Evolutionary conservation across 2,329 filamentous ascomycete species (phyloP), one percentile per base, ranked within the genome.

Genomic region (Cucurbitaria berberidis): DNA sequence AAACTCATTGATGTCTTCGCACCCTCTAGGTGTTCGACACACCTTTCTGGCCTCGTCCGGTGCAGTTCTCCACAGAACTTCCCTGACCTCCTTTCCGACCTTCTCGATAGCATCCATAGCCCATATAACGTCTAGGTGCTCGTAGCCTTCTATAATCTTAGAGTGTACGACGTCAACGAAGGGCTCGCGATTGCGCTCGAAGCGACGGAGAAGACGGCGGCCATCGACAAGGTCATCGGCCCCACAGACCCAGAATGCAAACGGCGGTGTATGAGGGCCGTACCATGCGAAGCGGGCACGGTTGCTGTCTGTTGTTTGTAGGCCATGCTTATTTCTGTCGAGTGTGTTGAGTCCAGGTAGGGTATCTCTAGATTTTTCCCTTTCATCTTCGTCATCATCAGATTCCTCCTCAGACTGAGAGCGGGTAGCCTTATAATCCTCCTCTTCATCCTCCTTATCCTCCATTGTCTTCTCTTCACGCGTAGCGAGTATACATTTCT

Each of bases 61-160:
- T 49, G 82, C 80, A 1, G 91, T 96, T 74, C 87, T 87, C 93
- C 93, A 97, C 11, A 97, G 74, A 13, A 96, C 88, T 66, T 93
- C 88, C 26, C 86, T 83, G 0, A 97, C 79, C 76, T 96, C 93
- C 51, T 80, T 82, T 5, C 93, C 95, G 0, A 97, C 90, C 72
- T 93, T 85, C 42, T 93, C 87, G 15, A 92, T 85, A 0, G 87
- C 86, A 68, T 97, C 92, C 81, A 97, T 91, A 0, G 93, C 92
- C 93, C 93, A 97, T 32, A 98, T 86, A 1, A 97, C 91, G 76
- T 97, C 93, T 4, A 98, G 82, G 75, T 98, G 93, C 77, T 97
- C 93, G 72, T 96, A 75, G 41, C 89, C 90, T 2, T 90, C 86
- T 38, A 97, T 89, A 19, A 96, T 80, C 70, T 91, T 96, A 58